These are phyloP conservation scores for Aureobasidium sp. DNA, from an alignment of 2,329 filamentous ascomycete species.

Conservation along the genomic window DNA sequence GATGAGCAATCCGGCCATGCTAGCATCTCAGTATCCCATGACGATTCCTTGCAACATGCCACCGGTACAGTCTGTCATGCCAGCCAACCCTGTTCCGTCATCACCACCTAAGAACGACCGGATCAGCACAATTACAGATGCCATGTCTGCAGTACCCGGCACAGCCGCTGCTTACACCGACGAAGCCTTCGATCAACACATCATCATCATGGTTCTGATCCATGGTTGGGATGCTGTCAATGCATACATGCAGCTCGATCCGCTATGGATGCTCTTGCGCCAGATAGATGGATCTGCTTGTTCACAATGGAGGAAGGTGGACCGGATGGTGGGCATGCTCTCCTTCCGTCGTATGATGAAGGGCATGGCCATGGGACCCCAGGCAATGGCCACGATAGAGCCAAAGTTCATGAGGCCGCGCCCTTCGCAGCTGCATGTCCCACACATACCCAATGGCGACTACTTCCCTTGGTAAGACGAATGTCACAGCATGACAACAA, in stretches of 20 bases:
- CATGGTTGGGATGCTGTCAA: conserved; percentile 11
- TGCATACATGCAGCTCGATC: conserved; percentile 5
- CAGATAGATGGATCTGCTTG: conserved; percentile 4
- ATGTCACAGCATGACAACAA: neutral
- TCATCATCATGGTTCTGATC: conserved; percentile 11
- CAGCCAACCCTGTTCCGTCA: neutral
- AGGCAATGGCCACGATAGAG: neutral
- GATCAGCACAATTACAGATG: conserved; percentile 11
- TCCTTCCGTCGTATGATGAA: conserved; percentile 12
- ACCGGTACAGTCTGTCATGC: neutral
- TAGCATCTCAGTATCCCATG: conserved; percentile 11
- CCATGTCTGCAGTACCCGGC: conserved; percentile 8
- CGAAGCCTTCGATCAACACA: conserved; percentile 10
- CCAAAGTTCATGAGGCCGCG: conserved; percentile 13
- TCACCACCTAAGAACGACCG: neutral
- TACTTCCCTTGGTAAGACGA: conserved; percentile 13
- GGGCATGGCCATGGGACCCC: conserved; percentile 1
- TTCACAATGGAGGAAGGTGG: conserved; percentile 4
- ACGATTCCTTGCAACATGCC: neutral
- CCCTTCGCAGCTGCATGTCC: conserved; percentile 10
- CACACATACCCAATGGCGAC: conserved; percentile 9
- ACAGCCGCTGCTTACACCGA: neutral
- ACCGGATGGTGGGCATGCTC: conserved; percentile 1
- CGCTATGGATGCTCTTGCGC: conserved; percentile 8
- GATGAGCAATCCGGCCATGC: neutral